Evolutionary conservation across 805 yeast genomes (phyloP), one percentile per base, ranked within the genome.

Genomic region (Starmerella stigmatis): DNA sequence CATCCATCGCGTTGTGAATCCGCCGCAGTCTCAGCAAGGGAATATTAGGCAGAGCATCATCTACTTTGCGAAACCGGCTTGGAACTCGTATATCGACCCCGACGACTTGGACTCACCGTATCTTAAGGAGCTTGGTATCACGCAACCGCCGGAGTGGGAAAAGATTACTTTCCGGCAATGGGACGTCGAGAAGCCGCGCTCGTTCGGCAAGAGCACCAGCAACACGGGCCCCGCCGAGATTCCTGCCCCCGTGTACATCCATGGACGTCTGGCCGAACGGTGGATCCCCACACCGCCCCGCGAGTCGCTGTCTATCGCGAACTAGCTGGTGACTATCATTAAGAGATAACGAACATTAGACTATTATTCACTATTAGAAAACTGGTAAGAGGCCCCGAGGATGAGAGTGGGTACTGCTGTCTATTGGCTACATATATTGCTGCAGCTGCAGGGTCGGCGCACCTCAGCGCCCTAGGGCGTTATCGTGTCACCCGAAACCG

Each of bases 1-100:
- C 8, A 60, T 71, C 38, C 76, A 71, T 44, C 54, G 75, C 39
- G 76, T 71, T 7, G 65, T 68, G 17, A 64, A 67, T 21, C 74
- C 75, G 7, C 74, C 74, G 5, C 48, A 44, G 2, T 71, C 69
- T 41, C 76, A 71, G 51, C 50, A 49, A 17, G 44, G 53, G 1
- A 61, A 57, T 48, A 57, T 62, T 20, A 58, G 75, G 37, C 60
- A 67, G 46, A 67, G 68, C 3, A 48, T 69, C 2, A 70, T 71
- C 17, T 69, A 70, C 47, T 71, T 71, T 56, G 59, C 66, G 41
- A 64, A 68, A 49, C 72, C 73, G 10, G 51, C 62, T 13, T 46
- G 57, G 19, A 56, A 53, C 7, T 60, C 72, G 0, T 53, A 55
- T 17, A 56, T 71, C 36, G 74, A 71, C 50, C 73, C 74, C 4